phyloP scores from a whole-genome alignment of 2,329 filamentous ascomycete genomes.

The Gnomoniopsis smithogilvyi region DNA sequence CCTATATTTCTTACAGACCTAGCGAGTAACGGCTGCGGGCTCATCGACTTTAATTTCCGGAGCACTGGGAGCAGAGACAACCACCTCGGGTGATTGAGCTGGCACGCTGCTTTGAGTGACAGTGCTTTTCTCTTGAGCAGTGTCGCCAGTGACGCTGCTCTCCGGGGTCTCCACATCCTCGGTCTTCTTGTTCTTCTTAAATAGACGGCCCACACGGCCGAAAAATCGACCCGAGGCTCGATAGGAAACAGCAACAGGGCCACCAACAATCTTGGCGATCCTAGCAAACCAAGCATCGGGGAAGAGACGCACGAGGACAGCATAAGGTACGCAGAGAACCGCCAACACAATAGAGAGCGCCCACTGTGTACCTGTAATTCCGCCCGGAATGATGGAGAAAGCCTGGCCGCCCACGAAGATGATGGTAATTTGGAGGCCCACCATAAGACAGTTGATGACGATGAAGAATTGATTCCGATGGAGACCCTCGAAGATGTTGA shows the following conservation, averaged over 20 bases:
- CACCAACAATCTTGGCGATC: conserved; percentile 27
- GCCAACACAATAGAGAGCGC: conserved; percentile 15
- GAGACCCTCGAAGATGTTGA: conserved; percentile 60
- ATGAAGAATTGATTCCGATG: conserved; percentile 57
- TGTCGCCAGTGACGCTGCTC: no score
- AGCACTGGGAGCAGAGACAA: no score
- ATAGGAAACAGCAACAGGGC: conserved; percentile 28
- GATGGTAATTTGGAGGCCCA: conserved; percentile 55
- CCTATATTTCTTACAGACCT: no score
- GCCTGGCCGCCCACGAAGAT: conserved; percentile 54
- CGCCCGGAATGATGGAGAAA: conserved; percentile 15
- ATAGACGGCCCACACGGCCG: conserved; percentile 16
- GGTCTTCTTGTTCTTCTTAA: conserved; percentile 10
- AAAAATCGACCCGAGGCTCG: conserved; percentile 19
- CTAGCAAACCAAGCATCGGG: conserved; percentile 41
- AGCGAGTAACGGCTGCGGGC: no score
- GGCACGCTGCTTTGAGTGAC: no score
- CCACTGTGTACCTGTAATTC: conserved; percentile 16
- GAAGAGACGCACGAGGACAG: conserved; percentile 44
- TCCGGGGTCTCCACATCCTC: conserved; percentile 5
- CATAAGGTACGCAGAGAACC: conserved; percentile 47
- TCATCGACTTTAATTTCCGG: no score
- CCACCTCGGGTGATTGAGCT: no score
- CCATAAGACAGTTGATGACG: conserved; percentile 53
- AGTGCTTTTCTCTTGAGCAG: no score